Evolutionary conservation across 2,329 filamentous ascomycete species (phyloP).

Genomic region (Akanthomyces muscarius): DNA sequence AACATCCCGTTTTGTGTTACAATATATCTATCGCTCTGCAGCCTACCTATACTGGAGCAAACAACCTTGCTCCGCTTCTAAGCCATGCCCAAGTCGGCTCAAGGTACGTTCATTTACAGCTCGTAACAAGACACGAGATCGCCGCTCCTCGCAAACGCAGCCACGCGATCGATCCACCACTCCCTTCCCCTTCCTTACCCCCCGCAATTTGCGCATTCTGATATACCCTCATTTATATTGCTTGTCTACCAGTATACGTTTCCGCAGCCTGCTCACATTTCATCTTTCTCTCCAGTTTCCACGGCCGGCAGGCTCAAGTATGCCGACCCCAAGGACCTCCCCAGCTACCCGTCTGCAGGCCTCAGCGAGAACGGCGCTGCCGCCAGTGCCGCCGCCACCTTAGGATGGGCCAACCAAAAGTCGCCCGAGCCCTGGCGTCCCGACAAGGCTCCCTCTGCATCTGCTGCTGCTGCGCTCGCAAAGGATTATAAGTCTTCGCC

Average conservation of each 20-base stretch:
- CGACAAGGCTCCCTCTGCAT: conserved; percentile 50
- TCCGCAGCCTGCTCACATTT: background rate
- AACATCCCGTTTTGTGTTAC: background rate
- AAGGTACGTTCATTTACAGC: conserved; percentile 9
- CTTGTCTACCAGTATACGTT: background rate
- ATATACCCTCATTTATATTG: conserved; percentile 7
- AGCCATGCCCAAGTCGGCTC: conserved; percentile 14
- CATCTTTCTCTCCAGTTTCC: conserved; percentile 25
- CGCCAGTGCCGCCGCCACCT: conserved; percentile 68
- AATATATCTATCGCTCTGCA: background rate
- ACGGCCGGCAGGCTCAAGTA: conserved; percentile 57
- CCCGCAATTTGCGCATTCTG: conserved; percentile 7
- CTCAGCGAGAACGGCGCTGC: conserved; percentile 55
- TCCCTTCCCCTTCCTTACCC: conserved; percentile 1
- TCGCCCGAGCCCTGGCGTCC: conserved; percentile 64
- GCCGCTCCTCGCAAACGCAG: conserved; percentile 5
- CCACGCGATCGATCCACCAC: conserved; percentile 14
- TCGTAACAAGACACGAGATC: conserved; percentile 8
- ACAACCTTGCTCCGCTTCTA: background rate
- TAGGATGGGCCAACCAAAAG: conserved; percentile 69
- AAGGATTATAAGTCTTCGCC: conserved; percentile 43
- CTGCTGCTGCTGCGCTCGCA: conserved; percentile 40
- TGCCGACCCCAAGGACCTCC: conserved; percentile 67
- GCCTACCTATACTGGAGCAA: background rate
- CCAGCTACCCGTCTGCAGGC: conserved; percentile 67